These are phyloP conservation scores for Ophiostoma fasciatum DNA, from an alignment of 2,329 filamentous ascomycete genomes.

Conservation along the genomic window DNA sequence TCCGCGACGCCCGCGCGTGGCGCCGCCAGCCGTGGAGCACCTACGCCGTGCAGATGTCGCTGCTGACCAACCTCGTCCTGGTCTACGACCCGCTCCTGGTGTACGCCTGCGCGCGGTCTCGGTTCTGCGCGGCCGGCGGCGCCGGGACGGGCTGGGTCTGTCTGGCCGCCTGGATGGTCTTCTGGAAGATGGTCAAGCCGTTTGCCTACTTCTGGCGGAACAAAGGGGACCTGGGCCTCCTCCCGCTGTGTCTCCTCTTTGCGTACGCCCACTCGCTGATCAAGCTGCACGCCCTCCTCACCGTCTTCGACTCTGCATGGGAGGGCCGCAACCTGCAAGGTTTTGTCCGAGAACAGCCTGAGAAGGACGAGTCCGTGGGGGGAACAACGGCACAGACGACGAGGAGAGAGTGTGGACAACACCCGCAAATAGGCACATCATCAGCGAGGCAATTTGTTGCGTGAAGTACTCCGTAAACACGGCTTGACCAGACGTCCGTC, in stretches of 20 bases:
- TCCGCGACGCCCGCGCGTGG: constrained; percentile 30
- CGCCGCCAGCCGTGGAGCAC: constrained; percentile 32
- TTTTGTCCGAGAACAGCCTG: too few relatives aligned
- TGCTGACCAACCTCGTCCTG: constrained; percentile 40
- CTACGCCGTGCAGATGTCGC: constrained; percentile 40
- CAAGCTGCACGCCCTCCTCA: constrained; percentile 40
- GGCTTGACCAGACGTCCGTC: too few relatives aligned
- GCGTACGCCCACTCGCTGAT: constrained; percentile 42
- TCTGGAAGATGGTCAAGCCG: constrained; percentile 43
- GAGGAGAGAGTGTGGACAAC: too few relatives aligned
- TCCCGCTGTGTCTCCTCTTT: constrained; percentile 37
- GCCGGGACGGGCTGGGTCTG: background rate
- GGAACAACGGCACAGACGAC: too few relatives aligned
- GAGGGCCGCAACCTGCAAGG: constrained; percentile 24
- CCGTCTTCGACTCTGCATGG: constrained; percentile 32
- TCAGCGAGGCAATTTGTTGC: too few relatives aligned
- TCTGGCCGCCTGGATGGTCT: constrained; percentile 28
- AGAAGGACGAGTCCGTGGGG: too few relatives aligned
- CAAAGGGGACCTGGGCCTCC: constrained; percentile 34
- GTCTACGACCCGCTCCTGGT: constrained; percentile 33
- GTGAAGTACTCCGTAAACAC: too few relatives aligned
- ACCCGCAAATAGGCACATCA: too few relatives aligned
- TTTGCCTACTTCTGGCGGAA: constrained; percentile 34
- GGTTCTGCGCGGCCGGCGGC: background rate
- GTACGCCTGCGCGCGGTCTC: constrained; percentile 14